Evolutionary conservation across 148 eudicot species (phyloP).

Genomic region (Beta vulgaris): DNA sequence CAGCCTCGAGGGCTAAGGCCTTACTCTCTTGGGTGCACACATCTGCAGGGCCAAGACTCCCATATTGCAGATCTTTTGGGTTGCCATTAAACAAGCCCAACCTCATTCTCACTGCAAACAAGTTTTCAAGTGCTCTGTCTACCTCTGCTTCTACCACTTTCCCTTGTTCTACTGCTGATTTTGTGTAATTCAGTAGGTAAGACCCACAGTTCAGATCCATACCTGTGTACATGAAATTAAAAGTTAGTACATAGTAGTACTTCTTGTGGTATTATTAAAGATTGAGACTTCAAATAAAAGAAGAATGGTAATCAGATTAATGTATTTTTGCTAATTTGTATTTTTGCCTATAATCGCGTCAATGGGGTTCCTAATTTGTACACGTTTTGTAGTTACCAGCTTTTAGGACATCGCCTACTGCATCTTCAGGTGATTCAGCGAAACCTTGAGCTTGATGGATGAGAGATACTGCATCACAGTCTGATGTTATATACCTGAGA

Average conservation of each 20-base stretch:
- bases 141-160: slow-evolving; percentile 49
- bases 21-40: slow-evolving; percentile 58
- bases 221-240: slow-evolving; percentile 32
- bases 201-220: slow-evolving; percentile 88
- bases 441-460: slow-evolving; percentile 63
- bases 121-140: slow-evolving; percentile 78
- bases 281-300: no score
- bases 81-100: slow-evolving; percentile 72
- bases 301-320: no score
- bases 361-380: no score
- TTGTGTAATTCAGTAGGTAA: slow-evolving; percentile 62
- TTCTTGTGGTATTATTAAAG: no score
- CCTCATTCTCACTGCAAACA: slow-evolving; percentile 71
- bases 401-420: slow-evolving; percentile 73
- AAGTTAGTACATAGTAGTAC: not conserved
- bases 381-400: no score
- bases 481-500: slow-evolving; percentile 80
- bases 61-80: slow-evolving; percentile 42
- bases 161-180: slow-evolving; percentile 60
- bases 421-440: slow-evolving; percentile 75
- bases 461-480: slow-evolving; percentile 83
- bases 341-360: no score
- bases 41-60: slow-evolving; percentile 44
- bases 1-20: slow-evolving; percentile 72
- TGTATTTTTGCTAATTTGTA: no score